phyloP scores from a whole-genome alignment of 768 basidiomycete genomes.

The Lactarius deliciosus region DNA sequence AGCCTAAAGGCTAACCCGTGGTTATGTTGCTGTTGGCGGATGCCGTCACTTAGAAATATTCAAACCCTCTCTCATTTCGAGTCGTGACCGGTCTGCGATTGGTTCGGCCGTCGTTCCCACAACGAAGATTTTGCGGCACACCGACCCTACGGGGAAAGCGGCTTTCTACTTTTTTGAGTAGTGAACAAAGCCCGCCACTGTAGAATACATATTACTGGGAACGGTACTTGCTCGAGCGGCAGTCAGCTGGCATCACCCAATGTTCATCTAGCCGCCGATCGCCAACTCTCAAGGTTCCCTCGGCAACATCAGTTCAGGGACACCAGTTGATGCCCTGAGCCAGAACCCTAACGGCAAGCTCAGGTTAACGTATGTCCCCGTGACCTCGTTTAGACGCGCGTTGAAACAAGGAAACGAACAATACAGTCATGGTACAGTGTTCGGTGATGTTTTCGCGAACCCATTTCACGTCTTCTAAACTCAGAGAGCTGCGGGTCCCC shows the following conservation, averaged over 20 bases:
- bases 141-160: neutral
- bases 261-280: neutral
- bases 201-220: neutral
- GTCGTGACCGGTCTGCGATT: neutral
- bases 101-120: neutral
- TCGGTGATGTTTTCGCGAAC: neutral
- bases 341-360: neutral
- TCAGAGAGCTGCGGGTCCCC: neutral
- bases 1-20: slow-evolving; percentile 7
- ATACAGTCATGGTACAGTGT: neutral
- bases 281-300: neutral
- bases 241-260: neutral
- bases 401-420: neutral
- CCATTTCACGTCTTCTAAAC: neutral
- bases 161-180: neutral
- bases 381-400: neutral
- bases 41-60: neutral
- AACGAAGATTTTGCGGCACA: slow-evolving; percentile 10
- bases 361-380: neutral
- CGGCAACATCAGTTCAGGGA: neutral
- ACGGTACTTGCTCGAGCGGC: neutral
- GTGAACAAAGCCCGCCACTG: neutral
- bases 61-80: neutral
- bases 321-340: neutral
- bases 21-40: neutral